These are phyloP conservation scores for Epichloe scottii DNA, from an alignment of 2,329 filamentous ascomycete genomes.

Conservation along the genomic window DNA sequence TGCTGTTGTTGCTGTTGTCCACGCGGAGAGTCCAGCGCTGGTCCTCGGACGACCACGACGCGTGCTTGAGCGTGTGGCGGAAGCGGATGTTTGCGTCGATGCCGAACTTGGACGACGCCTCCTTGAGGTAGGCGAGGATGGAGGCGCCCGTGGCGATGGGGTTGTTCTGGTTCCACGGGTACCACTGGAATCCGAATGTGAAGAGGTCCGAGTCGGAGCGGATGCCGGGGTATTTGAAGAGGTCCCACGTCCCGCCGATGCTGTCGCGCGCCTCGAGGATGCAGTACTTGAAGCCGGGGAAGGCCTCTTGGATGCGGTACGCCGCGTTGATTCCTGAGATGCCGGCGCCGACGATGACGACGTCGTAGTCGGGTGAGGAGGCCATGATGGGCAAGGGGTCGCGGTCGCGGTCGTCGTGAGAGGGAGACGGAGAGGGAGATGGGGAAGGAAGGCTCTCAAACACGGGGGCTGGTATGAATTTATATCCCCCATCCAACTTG, in stretches of 20 bases:
- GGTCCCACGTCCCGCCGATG: constrained; percentile 61
- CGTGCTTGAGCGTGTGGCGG: constrained; percentile 31
- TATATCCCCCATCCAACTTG: too few relatives aligned
- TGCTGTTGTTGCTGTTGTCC: constrained; percentile 12
- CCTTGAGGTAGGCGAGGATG: constrained; percentile 38
- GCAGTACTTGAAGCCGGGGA: constrained; percentile 42
- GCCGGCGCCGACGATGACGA: constrained; percentile 55
- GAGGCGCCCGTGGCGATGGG: constrained; percentile 35
- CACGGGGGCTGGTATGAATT: too few relatives aligned
- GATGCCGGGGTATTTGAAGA: constrained; percentile 62
- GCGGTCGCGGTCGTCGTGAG: too few relatives aligned
- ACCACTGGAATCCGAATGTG: constrained; percentile 53
- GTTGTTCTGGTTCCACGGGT: constrained; percentile 46
- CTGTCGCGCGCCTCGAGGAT: constrained; percentile 52
- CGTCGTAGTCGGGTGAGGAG: constrained; percentile 23
- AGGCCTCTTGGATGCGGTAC: constrained; percentile 45
- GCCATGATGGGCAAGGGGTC: too few relatives aligned
- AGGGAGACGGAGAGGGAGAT: too few relatives aligned
- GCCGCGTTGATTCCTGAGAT: constrained; percentile 60
- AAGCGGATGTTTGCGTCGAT: constrained; percentile 32
- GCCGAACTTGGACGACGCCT: constrained; percentile 31
- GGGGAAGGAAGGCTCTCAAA: too few relatives aligned
- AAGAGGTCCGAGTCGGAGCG: constrained; percentile 48
- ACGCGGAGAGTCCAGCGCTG: constrained; percentile 34
- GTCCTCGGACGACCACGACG: constrained; percentile 28